Evolutionary conservation across 2,329 filamentous ascomycete species (phyloP), one percentile per base, ranked within the genome.

Genomic region (Alternaria sp.): DNA sequence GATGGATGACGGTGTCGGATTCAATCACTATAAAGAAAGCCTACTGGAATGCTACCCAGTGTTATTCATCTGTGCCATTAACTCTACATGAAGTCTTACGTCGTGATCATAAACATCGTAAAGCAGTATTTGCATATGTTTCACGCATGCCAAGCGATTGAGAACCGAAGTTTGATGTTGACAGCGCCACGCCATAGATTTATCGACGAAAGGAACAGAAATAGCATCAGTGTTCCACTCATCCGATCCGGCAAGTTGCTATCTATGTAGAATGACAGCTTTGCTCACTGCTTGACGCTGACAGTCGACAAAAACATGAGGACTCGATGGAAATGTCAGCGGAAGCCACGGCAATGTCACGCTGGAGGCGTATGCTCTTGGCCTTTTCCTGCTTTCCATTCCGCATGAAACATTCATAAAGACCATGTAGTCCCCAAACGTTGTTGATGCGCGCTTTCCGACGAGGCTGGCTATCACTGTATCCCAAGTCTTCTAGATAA

Each of bases 371-470:
- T 17, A 51, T 30, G 17, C 23, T 51, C 17, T 15, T 51, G 9
- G 47, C 47, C 8, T 21, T 28, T 13, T 55, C 30, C 1, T 19
- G 19, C 17, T 61, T 57, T 2, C 36, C 32, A 23, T 57, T 61
- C 5, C 5, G 21, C 11, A 61, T 8, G 3, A 61, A 32, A 15
- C 52, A 61, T 28, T 61, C 53, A 13, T 57, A n/a, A 11, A 57
- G 26, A 21, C 59, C 45, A 26, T 61, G 59, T 6, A 61, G 44
- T 21, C 43, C 52, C 52, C 45, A 61, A 1, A 61, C 28, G 21
- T 61, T 61, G 15, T 61, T 61, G 15, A 57, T 28, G 15, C 53
- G 59, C 43, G 44, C 51, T 45, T 45, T 51, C n/a, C 44, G 30
- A 6, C 53, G 44, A n/a, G 59, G 51, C 23, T 13, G 28, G 10